Conservation (phyloP, 1,284 basidiomycete species). For the Stereum hirsutum region DNA sequence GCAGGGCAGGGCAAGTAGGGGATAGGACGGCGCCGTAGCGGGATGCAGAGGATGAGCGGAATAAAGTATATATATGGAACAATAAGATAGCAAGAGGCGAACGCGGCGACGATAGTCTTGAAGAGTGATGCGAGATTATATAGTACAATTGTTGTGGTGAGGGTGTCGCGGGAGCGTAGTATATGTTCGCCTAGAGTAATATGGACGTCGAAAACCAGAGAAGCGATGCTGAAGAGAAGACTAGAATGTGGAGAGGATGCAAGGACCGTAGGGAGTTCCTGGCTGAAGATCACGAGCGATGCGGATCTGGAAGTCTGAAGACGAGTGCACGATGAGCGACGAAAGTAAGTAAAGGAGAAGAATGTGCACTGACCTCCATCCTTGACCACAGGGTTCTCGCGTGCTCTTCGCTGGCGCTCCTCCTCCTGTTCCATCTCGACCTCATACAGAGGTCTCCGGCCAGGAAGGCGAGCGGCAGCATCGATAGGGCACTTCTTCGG, state of each 20-base stretch:
- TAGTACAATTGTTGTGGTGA: neutral
- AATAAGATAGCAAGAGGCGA: neutral
- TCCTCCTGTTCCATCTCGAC: slow-evolving; percentile 51
- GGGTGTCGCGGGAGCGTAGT: neutral
- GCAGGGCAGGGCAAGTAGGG: neutral
- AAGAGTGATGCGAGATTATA: neutral
- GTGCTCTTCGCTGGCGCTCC: slow-evolving; percentile 31
- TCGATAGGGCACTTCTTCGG: slow-evolving; percentile 43
- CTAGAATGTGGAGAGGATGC: slow-evolving; percentile 48
- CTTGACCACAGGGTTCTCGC: slow-evolving; percentile 48
- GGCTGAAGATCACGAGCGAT: slow-evolving; percentile 38
- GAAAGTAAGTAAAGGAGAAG: neutral
- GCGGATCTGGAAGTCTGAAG: slow-evolving; percentile 51
- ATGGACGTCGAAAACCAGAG: neutral
- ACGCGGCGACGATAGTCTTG: neutral
- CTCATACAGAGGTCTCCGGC: slow-evolving; percentile 55
- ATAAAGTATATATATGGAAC: neutral
- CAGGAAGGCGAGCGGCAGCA: slow-evolving; percentile 37
- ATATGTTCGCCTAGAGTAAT: neutral
- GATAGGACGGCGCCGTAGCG: neutral
- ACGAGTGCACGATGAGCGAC: slow-evolving; percentile 7
- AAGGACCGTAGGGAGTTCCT: slow-evolving; percentile 21
- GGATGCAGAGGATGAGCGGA: neutral
- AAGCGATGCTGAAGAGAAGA: slow-evolving; percentile 1
- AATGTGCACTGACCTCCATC: slow-evolving; percentile 42